Evolutionary conservation across 371 early-diverging fungal species (phyloP), one percentile per base, ranked within the genome.

Genomic region (Mucor ambiguus): DNA sequence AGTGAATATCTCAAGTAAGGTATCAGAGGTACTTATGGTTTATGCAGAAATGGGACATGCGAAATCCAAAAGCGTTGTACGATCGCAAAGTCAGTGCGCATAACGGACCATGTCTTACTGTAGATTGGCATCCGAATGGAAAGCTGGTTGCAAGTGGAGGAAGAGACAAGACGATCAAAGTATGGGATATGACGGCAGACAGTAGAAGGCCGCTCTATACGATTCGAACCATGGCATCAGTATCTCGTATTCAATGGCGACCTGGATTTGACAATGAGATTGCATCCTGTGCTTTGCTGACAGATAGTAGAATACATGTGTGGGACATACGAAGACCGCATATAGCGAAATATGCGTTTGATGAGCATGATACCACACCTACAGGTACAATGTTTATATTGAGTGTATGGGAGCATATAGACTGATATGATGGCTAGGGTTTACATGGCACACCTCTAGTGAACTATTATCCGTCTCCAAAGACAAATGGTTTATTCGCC

Each of bases 101-200:
- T 68, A 87, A 85, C 60, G 94, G 93, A 0, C 82, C 92, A 22
- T 91, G 90, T 22, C 76, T 94, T 2, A 86, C 93, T 0, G 84
- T 95, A 0, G 96, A 96, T 63, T 96, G 93, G 89, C 89, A 93
- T 75, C 81, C 90, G 0, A 86, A 84, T 55, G 96, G 96, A 0
- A 76, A 86, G 11, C 77, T 83, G 33, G 72, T 94, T 2, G 96
- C 95, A 0, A 93, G 88, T 60, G 95, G 94, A 9, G 95, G 96
- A 2, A 71, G 94, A 26, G 96, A 96, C 64, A 88, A 88, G 59
- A 83, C 87, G 10, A 94, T 96, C 67, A 93, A 96, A 80, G 84
- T 93, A 9, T 95, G 94, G 95, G 93, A 93, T 67, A 87, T 87
- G 81, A 86, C 85, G n/a, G 77, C 85, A 3, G 92, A 92, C 26